Conservation (phyloP, 2,329 filamentous ascomycete species). For the Aureobasidium melanogenum region DNA sequence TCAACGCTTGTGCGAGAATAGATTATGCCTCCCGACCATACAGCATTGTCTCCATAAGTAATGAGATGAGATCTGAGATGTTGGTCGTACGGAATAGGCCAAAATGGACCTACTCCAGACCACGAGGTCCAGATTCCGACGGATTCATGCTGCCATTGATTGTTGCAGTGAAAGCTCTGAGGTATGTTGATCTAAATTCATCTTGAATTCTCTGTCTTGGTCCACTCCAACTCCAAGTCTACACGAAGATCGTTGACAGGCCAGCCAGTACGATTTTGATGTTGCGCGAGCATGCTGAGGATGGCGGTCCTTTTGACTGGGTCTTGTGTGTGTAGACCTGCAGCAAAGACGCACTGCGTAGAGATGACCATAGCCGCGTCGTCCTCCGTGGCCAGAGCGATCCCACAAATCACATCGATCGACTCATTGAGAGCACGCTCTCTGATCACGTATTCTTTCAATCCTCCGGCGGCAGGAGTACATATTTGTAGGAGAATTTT, state of each 20-base stretch:
- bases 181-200: neutral
- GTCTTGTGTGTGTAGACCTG: slow-evolving; percentile 35
- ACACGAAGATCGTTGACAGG: slow-evolving; percentile 16
- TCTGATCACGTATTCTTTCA: slow-evolving; percentile 36
- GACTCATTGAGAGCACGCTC: slow-evolving; percentile 34
- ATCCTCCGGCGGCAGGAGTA: slow-evolving; percentile 37
- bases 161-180: too few species aligned
- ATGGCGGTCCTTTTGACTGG: slow-evolving; percentile 27
- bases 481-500: slow-evolving; percentile 43
- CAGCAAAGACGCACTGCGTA: slow-evolving; percentile 35
- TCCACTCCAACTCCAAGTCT: slow-evolving; percentile 8
- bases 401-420: slow-evolving; percentile 39
- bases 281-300: slow-evolving; percentile 25
- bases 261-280: slow-evolving; percentile 30
- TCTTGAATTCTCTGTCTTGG: neutral
- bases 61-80: too few species aligned
- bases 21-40: too few species aligned
- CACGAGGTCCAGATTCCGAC: too few species aligned
- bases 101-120: too few species aligned
- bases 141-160: too few species aligned
- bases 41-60: too few species aligned
- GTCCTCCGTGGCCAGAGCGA: slow-evolving; percentile 36
- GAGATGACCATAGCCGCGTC: slow-evolving; percentile 36
- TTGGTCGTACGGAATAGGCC: too few species aligned
- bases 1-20: too few species aligned